A percentile compares a stretch with the other conserved stretches of the same genome.
phyloP scores from a whole-genome alignment of 1,284 basidiomycete genomes.

The Leccinum pallidistipes region DNA sequence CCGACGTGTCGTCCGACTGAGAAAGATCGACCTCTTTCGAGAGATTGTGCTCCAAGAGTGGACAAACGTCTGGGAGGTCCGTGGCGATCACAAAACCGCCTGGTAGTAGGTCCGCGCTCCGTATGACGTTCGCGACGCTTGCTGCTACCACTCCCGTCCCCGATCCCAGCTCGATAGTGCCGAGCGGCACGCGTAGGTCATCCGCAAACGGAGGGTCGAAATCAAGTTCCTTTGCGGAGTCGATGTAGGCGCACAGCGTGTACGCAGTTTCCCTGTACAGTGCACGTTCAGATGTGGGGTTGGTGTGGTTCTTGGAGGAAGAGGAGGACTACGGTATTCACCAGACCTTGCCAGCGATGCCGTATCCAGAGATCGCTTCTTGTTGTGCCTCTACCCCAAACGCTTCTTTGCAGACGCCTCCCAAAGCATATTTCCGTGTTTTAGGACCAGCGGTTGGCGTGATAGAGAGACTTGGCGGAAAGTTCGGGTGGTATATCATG shows the following conservation, averaged over 20 bases:
- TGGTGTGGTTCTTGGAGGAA: neutral
- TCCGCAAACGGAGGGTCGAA: slow-evolving; percentile 62
- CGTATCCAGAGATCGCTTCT: slow-evolving; percentile 63
- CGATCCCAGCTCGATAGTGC: slow-evolving; percentile 65
- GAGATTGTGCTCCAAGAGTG: slow-evolving; percentile 55
- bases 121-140: slow-evolving; percentile 40
- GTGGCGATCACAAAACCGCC: slow-evolving; percentile 55
- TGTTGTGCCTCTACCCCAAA: slow-evolving; percentile 49
- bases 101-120: neutral
- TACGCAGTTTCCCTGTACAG: slow-evolving; percentile 72
- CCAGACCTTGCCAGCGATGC: slow-evolving; percentile 79
- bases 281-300: neutral
- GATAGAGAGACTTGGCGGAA: slow-evolving; percentile 38
- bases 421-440: neutral
- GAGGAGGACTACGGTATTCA: slow-evolving; percentile 33
- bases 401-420: slow-evolving; percentile 7
- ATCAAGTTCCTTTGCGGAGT: slow-evolving; percentile 35
- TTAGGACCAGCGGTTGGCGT: slow-evolving; percentile 10
- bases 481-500: slow-evolving; percentile 31
- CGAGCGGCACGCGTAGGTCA: slow-evolving; percentile 8
- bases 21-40: neutral
- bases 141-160: slow-evolving; percentile 70
- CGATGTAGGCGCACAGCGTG: slow-evolving; percentile 55
- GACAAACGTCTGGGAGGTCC: slow-evolving; percentile 70
- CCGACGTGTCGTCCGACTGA: neutral